A percentile compares a stretch with the other conserved stretches of the same genome.
Evolutionary conservation across 768 basidiomycete species (phyloP).

Genomic region (Panaeolus papilionaceus): DNA sequence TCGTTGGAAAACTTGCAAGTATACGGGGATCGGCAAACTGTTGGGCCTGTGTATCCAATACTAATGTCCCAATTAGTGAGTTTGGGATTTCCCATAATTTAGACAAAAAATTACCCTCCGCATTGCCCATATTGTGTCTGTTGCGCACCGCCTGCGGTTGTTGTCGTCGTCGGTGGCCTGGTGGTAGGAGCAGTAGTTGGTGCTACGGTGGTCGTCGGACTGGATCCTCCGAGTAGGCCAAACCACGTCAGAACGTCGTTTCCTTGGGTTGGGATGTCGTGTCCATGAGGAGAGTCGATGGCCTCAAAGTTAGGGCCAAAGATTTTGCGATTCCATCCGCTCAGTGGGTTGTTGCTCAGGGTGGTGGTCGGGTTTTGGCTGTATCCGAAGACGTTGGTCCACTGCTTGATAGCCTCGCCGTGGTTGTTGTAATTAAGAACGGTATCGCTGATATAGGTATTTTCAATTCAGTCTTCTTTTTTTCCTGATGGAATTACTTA

Average conservation of each 20-base stretch:
- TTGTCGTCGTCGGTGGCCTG: slow-evolving; percentile 23
- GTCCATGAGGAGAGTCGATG: slow-evolving; percentile 51
- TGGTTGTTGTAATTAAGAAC: slow-evolving; percentile 58
- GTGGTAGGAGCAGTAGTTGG: slow-evolving; percentile 16
- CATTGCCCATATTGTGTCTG: slow-evolving; percentile 38
- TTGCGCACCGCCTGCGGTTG: slow-evolving; percentile 24
- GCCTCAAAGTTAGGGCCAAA: slow-evolving; percentile 57
- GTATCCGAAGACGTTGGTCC: slow-evolving; percentile 59
- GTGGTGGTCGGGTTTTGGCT: slow-evolving; percentile 25
- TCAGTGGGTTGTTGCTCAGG: slow-evolving; percentile 45
- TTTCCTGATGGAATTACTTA: slow-evolving; percentile 22
- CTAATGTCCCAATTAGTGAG: slow-evolving; percentile 24
- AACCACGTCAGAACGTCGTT: slow-evolving; percentile 55
- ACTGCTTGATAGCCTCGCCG: slow-evolving; percentile 59
- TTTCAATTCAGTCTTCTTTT: not conserved
- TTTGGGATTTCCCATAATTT: too few relatives aligned
- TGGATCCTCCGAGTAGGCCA: slow-evolving; percentile 38
- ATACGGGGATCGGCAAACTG: slow-evolving; percentile 24
- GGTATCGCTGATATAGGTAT: slow-evolving; percentile 44
- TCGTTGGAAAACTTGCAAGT: slow-evolving; percentile 24
- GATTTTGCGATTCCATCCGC: slow-evolving; percentile 52
- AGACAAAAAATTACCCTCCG: slow-evolving; percentile 33
- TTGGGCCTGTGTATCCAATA: slow-evolving; percentile 36
- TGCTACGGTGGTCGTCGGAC: slow-evolving; percentile 13
- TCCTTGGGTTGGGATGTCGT: slow-evolving; percentile 58